These are phyloP conservation scores for Pleurotus ostreatus DNA, from an alignment of 768 basidiomycete species.

Conservation along the genomic window DNA sequence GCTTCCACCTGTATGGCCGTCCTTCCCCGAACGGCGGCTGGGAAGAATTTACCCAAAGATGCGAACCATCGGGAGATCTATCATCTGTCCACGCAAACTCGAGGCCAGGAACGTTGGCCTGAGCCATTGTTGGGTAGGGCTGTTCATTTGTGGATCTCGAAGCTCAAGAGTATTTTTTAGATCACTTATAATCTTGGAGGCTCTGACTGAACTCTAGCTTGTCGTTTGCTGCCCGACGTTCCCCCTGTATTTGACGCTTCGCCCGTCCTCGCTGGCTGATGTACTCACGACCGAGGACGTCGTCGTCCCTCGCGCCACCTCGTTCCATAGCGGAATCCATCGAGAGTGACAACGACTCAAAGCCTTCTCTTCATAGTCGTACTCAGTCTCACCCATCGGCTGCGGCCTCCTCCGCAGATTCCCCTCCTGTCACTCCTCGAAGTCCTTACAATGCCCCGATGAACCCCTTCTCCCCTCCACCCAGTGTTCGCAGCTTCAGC, in stretches of 20 bases:
- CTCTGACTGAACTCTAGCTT: not conserved
- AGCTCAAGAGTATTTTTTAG: not conserved
- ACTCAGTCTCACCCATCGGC: slow-evolving; percentile 31
- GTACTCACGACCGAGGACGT: slow-evolving; percentile 8
- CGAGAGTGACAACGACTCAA: slow-evolving; percentile 25
- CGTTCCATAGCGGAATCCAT: slow-evolving; percentile 25
- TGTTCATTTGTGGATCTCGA: not conserved
- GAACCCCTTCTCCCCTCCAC: slow-evolving; percentile 53
- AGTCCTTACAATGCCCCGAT: slow-evolving; percentile 26
- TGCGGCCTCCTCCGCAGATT: slow-evolving; percentile 27
- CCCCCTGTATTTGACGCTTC: not conserved
- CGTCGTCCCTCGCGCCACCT: slow-evolving; percentile 27
- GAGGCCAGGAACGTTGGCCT: slow-evolving; percentile 4
- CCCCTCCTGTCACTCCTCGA: slow-evolving; percentile 39
- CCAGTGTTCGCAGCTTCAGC: slow-evolving; percentile 42
- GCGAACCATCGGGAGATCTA: slow-evolving; percentile 1
- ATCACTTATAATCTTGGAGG: slow-evolving; percentile 1
- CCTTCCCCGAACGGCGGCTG: not conserved
- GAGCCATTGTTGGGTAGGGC: not conserved
- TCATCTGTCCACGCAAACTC: not conserved
- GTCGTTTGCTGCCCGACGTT: not conserved
- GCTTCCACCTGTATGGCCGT: not conserved
- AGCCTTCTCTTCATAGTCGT: slow-evolving; percentile 26
- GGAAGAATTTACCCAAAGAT: not conserved
- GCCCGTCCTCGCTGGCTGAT: not conserved